Conservation (phyloP, 2,329 filamentous ascomycete species). For the Pseudogymnoascus sp. region DNA sequence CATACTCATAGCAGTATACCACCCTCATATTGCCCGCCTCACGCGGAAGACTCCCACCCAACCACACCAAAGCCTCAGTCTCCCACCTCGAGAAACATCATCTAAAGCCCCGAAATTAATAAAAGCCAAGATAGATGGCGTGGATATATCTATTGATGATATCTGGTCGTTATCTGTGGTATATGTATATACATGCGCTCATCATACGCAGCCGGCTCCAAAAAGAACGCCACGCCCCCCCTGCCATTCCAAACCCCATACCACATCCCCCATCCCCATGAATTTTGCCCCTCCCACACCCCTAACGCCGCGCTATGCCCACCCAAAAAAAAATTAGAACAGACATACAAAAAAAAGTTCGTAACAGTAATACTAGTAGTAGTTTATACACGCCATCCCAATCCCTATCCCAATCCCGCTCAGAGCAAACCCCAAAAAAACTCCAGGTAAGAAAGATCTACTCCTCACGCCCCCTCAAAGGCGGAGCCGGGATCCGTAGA, state of each 20-base stretch:
- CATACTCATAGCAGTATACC: not conserved
- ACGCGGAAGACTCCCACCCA: not conserved
- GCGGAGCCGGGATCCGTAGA: not conserved
- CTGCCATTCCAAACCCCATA: not conserved
- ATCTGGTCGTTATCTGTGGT: not conserved
- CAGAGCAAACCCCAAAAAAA: not conserved
- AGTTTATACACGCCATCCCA: not conserved
- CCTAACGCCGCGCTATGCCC: constrained; percentile 7
- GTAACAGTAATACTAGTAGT: not conserved
- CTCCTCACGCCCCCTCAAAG: not conserved
- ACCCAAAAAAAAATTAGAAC: not conserved
- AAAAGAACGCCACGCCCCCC: not conserved
- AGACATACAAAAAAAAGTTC: not conserved
- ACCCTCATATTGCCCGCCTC: not conserved
- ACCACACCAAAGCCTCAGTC: too few species aligned
- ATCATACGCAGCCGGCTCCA: not conserved
- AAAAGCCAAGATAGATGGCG: not conserved
- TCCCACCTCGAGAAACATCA: not conserved
- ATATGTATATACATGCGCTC: not conserved
- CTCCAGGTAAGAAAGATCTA: not conserved
- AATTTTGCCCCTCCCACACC: not conserved
- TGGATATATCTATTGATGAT: not conserved
- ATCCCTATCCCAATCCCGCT: not conserved
- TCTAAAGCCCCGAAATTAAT: not conserved
- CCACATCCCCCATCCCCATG: not conserved